Evolutionary conservation across 345 rosid species (phyloP).

Genomic region (Linum lewisii): DNA sequence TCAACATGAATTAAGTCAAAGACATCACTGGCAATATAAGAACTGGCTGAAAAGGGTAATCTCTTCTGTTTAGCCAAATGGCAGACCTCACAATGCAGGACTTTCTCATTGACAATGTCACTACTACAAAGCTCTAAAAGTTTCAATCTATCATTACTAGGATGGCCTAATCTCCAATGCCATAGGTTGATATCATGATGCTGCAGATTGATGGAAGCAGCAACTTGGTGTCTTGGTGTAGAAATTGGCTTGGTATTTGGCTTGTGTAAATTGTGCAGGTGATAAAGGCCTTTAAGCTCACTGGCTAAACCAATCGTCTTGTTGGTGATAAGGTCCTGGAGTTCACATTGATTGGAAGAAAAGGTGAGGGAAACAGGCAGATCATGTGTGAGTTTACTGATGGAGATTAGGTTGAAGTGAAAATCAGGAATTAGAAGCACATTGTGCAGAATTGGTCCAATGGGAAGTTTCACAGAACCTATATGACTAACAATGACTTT

Average conservation of each 20-base stretch:
- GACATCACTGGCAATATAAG: background rate
- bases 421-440: too few species aligned
- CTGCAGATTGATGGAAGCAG: background rate
- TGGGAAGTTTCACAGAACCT: too few species aligned
- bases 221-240: background rate
- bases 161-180: background rate
- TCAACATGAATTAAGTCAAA: background rate
- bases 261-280: background rate
- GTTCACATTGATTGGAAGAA: background rate
- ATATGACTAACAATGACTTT: too few species aligned
- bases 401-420: too few species aligned
- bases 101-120: background rate
- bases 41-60: background rate
- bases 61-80: background rate
- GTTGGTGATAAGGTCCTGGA: background rate
- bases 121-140: background rate
- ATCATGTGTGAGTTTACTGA: too few species aligned
- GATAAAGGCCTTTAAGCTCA: background rate
- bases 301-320: background rate
- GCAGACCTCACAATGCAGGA: too few species aligned
- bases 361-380: too few species aligned
- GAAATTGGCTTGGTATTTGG: background rate
- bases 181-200: background rate
- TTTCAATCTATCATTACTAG: background rate
- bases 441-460: too few species aligned